Base-by-base conservation (phyloP, 306 rosid genomes). In the Malus orientalis region DNA sequence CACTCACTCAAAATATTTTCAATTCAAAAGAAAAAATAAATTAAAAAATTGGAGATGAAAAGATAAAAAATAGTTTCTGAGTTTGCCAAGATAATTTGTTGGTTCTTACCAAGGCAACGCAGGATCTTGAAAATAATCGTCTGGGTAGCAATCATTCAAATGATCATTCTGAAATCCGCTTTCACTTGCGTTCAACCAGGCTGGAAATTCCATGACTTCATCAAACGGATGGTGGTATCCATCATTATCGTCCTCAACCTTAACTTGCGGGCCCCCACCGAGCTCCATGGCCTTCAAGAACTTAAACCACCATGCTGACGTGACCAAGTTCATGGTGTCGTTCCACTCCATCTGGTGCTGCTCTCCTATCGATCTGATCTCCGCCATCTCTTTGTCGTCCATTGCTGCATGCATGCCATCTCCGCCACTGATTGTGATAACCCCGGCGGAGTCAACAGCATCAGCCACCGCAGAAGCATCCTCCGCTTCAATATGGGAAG, bases 221-320 rank as follows among this genome's bases (percentile, higher is more conserved):
- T 84, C 88, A 80, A 87, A 90, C 61, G 80, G 45, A 73, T 71
- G 83, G 69, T 59, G 70, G 47, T 70, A 81, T 61, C 76, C 77
- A 65, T 44, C 71, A 27, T 71, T 71, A 33, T 74, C 76, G 22
- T 77, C 86, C 71, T 84, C 88, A 67, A 30, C 61, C 58, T 85
- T 83, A 44, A 53, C 63, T 51, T 82, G 84, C 61, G 86, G 81
- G 63, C 49, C 81, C 9, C 51, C 70, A 29, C 51, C 29, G 33
- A 79, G 78, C 73, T 91, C 97, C 87, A 84, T 83, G 55, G 75
- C 79, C 86, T 83, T 87, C 89, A 89, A 84, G 83, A 85, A 89
- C 78, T 88, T 92, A 72, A 85, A 84, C 97, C 98, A 94, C 88
- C 91, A 83, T 45, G 98, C 98, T 75, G 97, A 90, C 54, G 90